Percentiles rank a stretch among this genome's conserved stretches.
These are phyloP conservation scores for Xylariaceae sp. DNA, from an alignment of 2,329 filamentous ascomycete genomes.

Conservation along the genomic window DNA sequence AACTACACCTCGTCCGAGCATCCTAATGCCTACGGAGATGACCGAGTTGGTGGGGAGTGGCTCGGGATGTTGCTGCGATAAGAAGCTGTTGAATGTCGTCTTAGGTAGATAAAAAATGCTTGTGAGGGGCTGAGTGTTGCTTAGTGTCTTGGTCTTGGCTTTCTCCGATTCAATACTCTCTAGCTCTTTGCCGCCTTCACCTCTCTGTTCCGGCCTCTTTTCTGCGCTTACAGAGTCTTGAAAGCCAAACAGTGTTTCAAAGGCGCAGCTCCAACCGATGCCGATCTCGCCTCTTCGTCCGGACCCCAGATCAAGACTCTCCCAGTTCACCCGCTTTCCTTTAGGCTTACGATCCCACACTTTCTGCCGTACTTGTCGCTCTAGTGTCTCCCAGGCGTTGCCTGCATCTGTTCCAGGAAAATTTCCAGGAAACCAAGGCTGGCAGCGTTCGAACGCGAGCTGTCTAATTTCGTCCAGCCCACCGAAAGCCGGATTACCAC, in stretches of 20 bases:
- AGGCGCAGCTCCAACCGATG: slow-evolving; percentile 82
- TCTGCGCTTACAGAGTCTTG: slow-evolving; percentile 27
- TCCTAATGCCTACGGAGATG: slow-evolving; percentile 69
- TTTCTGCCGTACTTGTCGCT: slow-evolving; percentile 63
- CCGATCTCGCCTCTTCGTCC: slow-evolving; percentile 83
- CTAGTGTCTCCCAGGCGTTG: slow-evolving; percentile 74
- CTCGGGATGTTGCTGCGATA: slow-evolving; percentile 29
- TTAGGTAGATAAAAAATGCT: slow-evolving; percentile 47
- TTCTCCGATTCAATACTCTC: no score
- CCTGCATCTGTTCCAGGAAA: slow-evolving; percentile 81
- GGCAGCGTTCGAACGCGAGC: slow-evolving; percentile 77
- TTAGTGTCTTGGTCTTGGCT: slow-evolving; percentile 5
- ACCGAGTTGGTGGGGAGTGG: slow-evolving; percentile 47
- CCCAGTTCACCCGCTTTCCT: slow-evolving; percentile 79
- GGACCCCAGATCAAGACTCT: slow-evolving; percentile 73
- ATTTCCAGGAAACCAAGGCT: slow-evolving; percentile 87
- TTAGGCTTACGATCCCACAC: slow-evolving; percentile 81
- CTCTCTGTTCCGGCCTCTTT: no score
- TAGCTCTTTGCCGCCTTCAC: no score
- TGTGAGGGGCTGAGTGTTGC: slow-evolving; percentile 30
- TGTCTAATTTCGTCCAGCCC: slow-evolving; percentile 82
- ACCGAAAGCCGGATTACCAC: slow-evolving; percentile 81
- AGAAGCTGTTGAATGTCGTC: slow-evolving; percentile 43
- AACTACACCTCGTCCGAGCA: slow-evolving; percentile 74
- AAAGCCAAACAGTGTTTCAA: slow-evolving; percentile 68